Evolutionary conservation across 805 yeast genomes (phyloP), one percentile per base, ranked within the genome.

Genomic region (Candida boidinii): DNA sequence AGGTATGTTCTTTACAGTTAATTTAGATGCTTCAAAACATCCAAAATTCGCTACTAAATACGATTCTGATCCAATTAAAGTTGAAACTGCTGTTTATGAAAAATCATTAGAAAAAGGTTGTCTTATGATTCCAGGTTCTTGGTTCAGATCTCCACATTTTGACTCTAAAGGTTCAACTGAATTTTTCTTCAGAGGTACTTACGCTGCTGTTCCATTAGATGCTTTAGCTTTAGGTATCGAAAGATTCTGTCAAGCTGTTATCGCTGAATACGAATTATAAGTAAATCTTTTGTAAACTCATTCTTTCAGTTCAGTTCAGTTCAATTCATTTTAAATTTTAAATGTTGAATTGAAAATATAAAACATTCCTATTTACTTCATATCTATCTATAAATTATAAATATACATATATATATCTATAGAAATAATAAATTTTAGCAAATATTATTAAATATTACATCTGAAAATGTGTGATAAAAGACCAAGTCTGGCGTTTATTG

Each of bases 101-200:
- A 63, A 61, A 40, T 76, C 73, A 18, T 63, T 80, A 42, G 59
- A 64, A 34, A 58, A 62, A 35, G 88, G 88, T 29, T 69, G 76
- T 44, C 62, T 82, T 48, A 72, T 83, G 73, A 79, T 81, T 43
- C 92, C 92, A 27, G 94, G 92, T 30, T 73, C 83, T 23, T 82
- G 90, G 92, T 83, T 83, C 64, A 68, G 69, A 54, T 62, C 73
- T 26, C 80, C 27, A 26, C 62, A 65, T 33, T 66, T 64, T 23
- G 60, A 62, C 34, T 54, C 64, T n/a, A 58, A 47, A 31, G 60
- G 58, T 32, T 65, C 70, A 33, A 64, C 67, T 39, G 51, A 54
- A 29, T 56, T 81, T 42, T 82, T 82, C 64, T 83, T 79, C 62
- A 79, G 94, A 73, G 94, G 94, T 43, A 83, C 94, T 20, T 83